Conservation (phyloP, 108 stramenopile species). For the Cyclotella cryptica region DNA sequence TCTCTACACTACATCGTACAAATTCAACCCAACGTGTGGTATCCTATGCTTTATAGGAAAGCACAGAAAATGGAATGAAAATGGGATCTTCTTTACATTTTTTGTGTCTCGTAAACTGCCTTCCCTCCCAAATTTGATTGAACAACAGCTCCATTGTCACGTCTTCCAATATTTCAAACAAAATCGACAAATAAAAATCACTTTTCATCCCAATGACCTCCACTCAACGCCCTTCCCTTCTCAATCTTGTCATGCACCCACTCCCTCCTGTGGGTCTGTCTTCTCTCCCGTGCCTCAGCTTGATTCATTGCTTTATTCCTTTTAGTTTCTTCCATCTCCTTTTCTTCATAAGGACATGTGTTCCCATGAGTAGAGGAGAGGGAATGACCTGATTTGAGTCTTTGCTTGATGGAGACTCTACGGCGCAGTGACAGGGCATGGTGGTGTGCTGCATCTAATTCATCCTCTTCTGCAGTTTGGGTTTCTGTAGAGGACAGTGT, state of each 20-base stretch:
- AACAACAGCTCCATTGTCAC: too few relatives aligned
- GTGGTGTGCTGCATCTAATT: constrained; percentile 36
- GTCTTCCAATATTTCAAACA: too few relatives aligned
- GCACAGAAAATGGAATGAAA: too few relatives aligned
- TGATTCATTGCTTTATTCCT: constrained; percentile 29
- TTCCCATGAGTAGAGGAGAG: constrained; percentile 42
- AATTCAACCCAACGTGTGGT: too few relatives aligned
- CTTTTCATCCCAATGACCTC: constrained; percentile 68
- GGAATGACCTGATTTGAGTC: constrained; percentile 48
- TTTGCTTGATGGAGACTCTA: constrained; percentile 37
- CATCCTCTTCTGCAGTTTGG: constrained; percentile 22
- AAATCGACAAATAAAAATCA: not conserved
- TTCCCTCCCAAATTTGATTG: too few relatives aligned
- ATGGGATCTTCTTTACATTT: too few relatives aligned
- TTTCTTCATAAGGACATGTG: constrained; percentile 32
- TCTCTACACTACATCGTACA: too few relatives aligned
- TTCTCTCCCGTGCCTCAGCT: constrained; percentile 37
- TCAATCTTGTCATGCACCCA: constrained; percentile 49
- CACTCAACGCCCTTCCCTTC: constrained; percentile 60
- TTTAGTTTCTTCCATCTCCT: constrained; percentile 13
- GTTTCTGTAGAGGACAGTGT: constrained; percentile 13
- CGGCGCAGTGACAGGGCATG: constrained; percentile 34
- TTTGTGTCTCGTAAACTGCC: too few relatives aligned
- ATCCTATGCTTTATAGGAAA: too few relatives aligned
- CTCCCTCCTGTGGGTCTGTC: constrained; percentile 51